Evolutionary conservation across 1,284 basidiomycete genomes (phyloP).

Genomic region (Cerrena zonata): DNA sequence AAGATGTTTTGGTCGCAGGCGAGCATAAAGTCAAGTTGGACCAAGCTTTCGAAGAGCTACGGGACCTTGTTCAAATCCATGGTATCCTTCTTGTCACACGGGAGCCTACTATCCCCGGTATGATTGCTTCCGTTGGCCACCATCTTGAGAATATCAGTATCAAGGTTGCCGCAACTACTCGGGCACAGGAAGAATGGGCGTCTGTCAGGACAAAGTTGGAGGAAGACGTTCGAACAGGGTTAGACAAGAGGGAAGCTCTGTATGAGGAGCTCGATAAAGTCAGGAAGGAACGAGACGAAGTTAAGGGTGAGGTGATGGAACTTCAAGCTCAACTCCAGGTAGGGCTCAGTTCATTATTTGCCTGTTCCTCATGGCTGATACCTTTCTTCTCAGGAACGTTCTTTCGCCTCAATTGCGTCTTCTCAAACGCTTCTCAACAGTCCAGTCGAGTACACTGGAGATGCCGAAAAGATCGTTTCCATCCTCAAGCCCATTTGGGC

Average conservation of each 20-base stretch:
- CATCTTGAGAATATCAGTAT: conserved; percentile 52
- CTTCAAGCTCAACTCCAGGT: conserved; percentile 45
- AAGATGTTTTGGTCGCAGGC: conserved; percentile 34
- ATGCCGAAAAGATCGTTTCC: conserved; percentile 54
- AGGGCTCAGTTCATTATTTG: conserved; percentile 11
- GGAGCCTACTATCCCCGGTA: conserved; percentile 45
- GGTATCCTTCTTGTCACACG: conserved; percentile 46
- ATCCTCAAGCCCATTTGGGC: conserved; percentile 73
- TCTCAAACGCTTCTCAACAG: conserved; percentile 16
- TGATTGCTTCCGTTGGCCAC: conserved; percentile 45
- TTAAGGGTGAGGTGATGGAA: conserved; percentile 38
- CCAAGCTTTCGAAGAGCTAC: conserved; percentile 39
- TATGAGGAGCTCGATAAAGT: conserved; percentile 51
- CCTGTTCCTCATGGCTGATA: no score
- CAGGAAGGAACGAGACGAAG: conserved; percentile 50
- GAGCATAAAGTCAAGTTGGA: conserved; percentile 46
- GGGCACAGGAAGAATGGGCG: conserved; percentile 46
- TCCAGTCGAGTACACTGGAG: conserved; percentile 41
- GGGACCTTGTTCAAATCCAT: conserved; percentile 46
- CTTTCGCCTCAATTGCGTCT: conserved; percentile 10
- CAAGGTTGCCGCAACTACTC: conserved; percentile 45
- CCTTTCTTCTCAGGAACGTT: conserved; percentile 23
- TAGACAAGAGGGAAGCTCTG: conserved; percentile 45
- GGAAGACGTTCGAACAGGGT: conserved; percentile 40
- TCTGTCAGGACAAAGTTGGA: conserved; percentile 40